phyloP scores from a whole-genome alignment of 257 asterid species.

The Haberlea rhodopensis region DNA sequence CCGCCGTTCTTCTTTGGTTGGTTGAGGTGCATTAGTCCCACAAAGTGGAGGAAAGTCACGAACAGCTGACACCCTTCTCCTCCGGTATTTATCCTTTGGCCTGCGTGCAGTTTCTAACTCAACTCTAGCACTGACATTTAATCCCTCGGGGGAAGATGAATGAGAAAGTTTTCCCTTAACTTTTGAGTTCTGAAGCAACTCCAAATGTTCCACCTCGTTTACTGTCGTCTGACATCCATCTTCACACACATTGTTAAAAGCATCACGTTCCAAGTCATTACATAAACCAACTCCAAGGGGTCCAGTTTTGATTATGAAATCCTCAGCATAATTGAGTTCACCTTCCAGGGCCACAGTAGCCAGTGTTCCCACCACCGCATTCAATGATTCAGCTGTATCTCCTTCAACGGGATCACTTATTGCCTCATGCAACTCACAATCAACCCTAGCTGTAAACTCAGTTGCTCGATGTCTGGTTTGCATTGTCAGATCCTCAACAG shows the following conservation, averaged over 20 bases:
- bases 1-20: constrained; percentile 30
- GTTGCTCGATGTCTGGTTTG: constrained; percentile 18
- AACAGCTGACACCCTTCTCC: constrained; percentile 69
- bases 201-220: constrained; percentile 29
- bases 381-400: constrained; percentile 34
- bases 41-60: constrained; percentile 83
- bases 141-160: constrained; percentile 8
- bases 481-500: constrained; percentile 19
- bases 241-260: constrained; percentile 15
- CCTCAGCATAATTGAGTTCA: constrained; percentile 22
- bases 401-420: constrained; percentile 21
- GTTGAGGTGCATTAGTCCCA: constrained; percentile 42
- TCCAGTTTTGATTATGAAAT: not conserved
- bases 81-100: constrained; percentile 50
- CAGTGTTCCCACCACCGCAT: constrained; percentile 38
- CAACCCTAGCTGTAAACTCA: not conserved
- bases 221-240: constrained; percentile 22
- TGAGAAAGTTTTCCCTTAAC: constrained; percentile 22
- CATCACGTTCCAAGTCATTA: not conserved
- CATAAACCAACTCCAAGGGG: not conserved
- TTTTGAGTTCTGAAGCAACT: constrained; percentile 22
- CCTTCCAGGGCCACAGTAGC: not conserved
- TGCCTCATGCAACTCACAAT: constrained; percentile 28
- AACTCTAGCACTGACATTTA: constrained; percentile 11
- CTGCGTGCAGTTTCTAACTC: constrained; percentile 25